Percentiles rank a stretch among this genome's conserved stretches.
These are phyloP conservation scores for Balansia obtecta DNA, from an alignment of 2,329 filamentous ascomycete genomes.

Conservation along the genomic window DNA sequence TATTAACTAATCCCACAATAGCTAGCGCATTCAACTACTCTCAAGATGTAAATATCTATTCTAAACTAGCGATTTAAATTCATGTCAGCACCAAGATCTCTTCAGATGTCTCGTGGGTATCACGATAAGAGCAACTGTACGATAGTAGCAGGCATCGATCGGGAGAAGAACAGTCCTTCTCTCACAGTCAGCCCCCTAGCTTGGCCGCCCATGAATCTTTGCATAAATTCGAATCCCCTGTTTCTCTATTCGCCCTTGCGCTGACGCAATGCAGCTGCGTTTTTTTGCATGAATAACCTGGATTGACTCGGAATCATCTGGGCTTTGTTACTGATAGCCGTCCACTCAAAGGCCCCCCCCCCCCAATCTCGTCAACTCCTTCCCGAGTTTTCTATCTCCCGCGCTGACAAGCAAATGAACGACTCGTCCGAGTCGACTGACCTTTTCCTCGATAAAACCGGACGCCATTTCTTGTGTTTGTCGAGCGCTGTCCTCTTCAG, in stretches of 20 bases:
- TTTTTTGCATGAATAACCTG: background rate
- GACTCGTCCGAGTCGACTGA: constrained; percentile 9
- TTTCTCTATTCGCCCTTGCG: background rate
- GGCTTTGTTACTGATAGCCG: background rate
- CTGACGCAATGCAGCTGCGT: background rate
- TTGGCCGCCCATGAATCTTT: background rate
- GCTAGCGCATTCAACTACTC: background rate
- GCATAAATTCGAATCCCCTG: background rate
- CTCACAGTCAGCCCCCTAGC: background rate
- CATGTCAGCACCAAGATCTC: background rate
- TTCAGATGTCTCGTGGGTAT: background rate
- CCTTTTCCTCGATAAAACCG: background rate
- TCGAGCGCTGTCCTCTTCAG: background rate
- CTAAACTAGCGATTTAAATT: background rate
- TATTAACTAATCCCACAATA: background rate
- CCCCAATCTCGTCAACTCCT: background rate
- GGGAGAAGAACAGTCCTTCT: background rate
- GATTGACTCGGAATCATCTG: no score
- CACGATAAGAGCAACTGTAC: background rate
- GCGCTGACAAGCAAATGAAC: constrained; percentile 10
- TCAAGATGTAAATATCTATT: background rate
- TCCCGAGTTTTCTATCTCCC: constrained; percentile 6
- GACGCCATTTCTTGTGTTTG: background rate
- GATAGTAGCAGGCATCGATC: background rate
- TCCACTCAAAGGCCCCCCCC: background rate